Percentiles rank a stretch among this genome's conserved stretches.
These are phyloP conservation scores for Phascolomyces articulosus DNA, from an alignment of 371 early-diverging fungal species.

Conservation along the genomic window DNA sequence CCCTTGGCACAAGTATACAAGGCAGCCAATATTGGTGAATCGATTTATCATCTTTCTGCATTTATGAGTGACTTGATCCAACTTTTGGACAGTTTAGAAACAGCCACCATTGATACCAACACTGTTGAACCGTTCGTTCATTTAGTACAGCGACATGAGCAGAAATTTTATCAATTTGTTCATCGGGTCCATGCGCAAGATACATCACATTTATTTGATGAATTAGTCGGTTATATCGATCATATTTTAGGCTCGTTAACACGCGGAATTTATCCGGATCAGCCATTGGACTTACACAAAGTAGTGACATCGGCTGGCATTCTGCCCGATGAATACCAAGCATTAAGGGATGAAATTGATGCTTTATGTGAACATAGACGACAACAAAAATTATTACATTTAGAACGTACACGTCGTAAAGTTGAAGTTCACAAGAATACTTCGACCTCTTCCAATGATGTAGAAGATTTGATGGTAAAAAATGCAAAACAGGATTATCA, in stretches of 20 bases:
- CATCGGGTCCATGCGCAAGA: conserved; percentile 64
- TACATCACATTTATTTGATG: conserved; percentile 42
- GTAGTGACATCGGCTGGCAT: conserved; percentile 22
- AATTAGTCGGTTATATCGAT: conserved; percentile 41
- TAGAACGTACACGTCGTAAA: conserved; percentile 44
- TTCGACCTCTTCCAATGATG: neutral
- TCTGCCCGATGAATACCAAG: conserved; percentile 20
- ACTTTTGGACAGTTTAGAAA: conserved; percentile 52
- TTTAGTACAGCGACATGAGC: conserved; percentile 57
- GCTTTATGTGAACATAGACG: conserved; percentile 33
- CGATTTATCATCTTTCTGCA: conserved; percentile 55
- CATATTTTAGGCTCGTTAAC: conserved; percentile 30
- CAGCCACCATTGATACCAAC: conserved; percentile 28
- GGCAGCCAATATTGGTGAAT: conserved; percentile 67
- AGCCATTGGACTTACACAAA: conserved; percentile 22
- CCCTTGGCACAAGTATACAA: conserved; percentile 70
- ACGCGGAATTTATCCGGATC: conserved; percentile 26
- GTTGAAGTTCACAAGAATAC: conserved; percentile 20
- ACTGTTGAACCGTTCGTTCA: conserved; percentile 48
- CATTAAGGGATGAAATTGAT: conserved; percentile 39
- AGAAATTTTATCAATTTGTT: conserved; percentile 62
- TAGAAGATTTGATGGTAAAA: conserved; percentile 3
- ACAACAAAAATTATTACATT: conserved; percentile 36
- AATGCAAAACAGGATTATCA: conserved; percentile 18
- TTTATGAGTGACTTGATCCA: conserved; percentile 65